phyloP scores from a whole-genome alignment of 352 stramenopile species.

The Globisporangium acanthophoron region DNA sequence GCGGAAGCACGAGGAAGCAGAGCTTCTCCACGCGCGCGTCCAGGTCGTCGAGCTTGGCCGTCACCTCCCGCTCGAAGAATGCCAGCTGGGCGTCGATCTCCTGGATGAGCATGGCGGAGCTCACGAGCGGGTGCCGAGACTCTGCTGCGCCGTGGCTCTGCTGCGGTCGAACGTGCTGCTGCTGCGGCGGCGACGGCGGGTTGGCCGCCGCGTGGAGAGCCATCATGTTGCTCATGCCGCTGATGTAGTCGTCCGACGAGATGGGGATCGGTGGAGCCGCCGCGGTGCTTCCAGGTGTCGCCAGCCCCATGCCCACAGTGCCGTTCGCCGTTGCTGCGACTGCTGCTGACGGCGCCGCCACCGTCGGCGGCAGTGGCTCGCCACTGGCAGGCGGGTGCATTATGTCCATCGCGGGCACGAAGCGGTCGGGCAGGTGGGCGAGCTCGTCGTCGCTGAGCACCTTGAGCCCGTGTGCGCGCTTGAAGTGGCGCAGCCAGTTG shows the following conservation, averaged over 20 bases:
- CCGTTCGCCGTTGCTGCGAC: background rate
- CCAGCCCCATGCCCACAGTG: background rate
- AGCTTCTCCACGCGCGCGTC: conserved; percentile 61
- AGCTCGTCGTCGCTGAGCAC: conserved; percentile 44
- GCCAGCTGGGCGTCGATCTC: conserved; percentile 39
- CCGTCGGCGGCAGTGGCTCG: background rate
- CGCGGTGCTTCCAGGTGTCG: background rate
- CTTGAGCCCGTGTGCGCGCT: conserved; percentile 58
- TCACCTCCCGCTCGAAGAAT: conserved; percentile 47
- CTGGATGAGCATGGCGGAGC: conserved; percentile 26
- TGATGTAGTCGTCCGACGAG: conserved; percentile 31
- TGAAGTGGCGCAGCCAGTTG: conserved; percentile 68
- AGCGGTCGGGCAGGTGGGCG: conserved; percentile 39
- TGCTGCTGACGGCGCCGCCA: background rate
- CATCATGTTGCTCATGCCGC: conserved; percentile 14
- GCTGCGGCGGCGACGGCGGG: background rate
- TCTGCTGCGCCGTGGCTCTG: conserved; percentile 9
- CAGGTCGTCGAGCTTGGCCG: conserved; percentile 52
- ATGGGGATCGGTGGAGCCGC: background rate
- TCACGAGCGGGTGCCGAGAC: conserved; percentile 19
- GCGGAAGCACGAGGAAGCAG: conserved; percentile 33
- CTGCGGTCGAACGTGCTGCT: conserved; percentile 3
- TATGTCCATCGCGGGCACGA: conserved; percentile 63
- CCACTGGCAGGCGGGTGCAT: background rate
- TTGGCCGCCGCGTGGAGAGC: conserved; percentile 3